phyloP scores from a whole-genome alignment of 768 basidiomycete genomes.

The Boletus huronensis region DNA sequence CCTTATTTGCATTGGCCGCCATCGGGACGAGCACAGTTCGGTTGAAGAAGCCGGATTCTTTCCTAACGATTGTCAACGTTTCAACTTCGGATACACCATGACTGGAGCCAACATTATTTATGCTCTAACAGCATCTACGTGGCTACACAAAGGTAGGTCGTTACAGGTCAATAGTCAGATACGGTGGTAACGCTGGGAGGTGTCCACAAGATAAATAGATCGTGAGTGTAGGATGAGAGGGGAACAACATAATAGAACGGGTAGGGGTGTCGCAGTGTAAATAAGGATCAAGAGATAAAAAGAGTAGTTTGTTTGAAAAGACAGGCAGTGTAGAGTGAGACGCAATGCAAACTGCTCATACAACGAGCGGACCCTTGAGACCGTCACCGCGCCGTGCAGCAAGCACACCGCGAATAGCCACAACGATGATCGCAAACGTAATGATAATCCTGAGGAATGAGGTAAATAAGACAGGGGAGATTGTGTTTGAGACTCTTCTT shows the following conservation, averaged over 20 bases:
- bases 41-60: neutral
- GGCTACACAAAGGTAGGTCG: neutral
- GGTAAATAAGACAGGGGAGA: neutral
- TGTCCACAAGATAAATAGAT: conserved; percentile 8
- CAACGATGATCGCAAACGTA: conserved; percentile 56
- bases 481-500: conserved; percentile 18
- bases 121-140: neutral
- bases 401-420: conserved; percentile 57
- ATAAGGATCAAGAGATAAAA: neutral
- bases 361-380: conserved; percentile 52
- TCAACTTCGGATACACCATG: neutral
- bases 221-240: neutral
- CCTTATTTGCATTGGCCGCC: neutral
- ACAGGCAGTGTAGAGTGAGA: neutral
- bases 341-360: conserved; percentile 11
- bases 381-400: conserved; percentile 67
- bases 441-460: conserved; percentile 51
- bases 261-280: conserved; percentile 17
- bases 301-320: neutral
- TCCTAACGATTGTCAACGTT: neutral
- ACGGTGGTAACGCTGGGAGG: neutral
- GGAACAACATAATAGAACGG: neutral
- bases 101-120: neutral
- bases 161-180: neutral
- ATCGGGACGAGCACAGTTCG: neutral